Base-by-base conservation (phyloP, 768 basidiomycete species). In the Panellus pusillus region DNA sequence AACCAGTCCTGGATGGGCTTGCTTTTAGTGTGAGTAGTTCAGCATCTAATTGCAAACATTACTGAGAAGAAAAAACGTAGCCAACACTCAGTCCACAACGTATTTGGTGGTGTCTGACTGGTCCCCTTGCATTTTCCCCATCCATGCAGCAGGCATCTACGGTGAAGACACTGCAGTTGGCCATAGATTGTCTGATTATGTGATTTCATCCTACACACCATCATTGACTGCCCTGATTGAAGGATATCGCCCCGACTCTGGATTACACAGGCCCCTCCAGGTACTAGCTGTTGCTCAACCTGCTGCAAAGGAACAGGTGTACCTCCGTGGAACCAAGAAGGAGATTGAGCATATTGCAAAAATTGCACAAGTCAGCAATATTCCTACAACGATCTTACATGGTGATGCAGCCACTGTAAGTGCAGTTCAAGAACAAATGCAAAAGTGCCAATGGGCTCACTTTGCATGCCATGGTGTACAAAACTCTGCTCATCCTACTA, bases 391-490 rank as follows among this genome's bases (percentile, higher is more conserved):
- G 4, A 5, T 5, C 6, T 18, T 45, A 5, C 11, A 45, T 13
- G 44, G n/a, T 8, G 28, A 45, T 5, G 9, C 9, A 6, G 58
- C 58, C 19, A 57, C 55, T 12, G 35, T 52, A 20, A 45, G 45
- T n/a, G 35, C 15, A 15, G 56, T 57, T 29, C 45, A 52, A n/a
- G 47, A 46, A 11, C 38, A 38, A 19, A 40, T 60, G 38, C 28
- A 43, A 44, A 18, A 29, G 17, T 40, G 19, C n/a, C 35, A 44
- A 15, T 54, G 47, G 47, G 56, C 41, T n/a, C 71, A 74, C 48
- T 44, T 72, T 3, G 63, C 70, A 0, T 69, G 68, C 38, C 64
- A 65, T 1, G 66, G 61, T 6, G 49, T 50, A 19, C 57, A 70
- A 20, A 59, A 73, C 39, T 1, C 43, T 6, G 1, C 18, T 4